Evolutionary conservation across 2,329 filamentous ascomycete genomes (phyloP), one percentile per base, ranked within the genome.

Genomic region (Diaporthe velutina): DNA sequence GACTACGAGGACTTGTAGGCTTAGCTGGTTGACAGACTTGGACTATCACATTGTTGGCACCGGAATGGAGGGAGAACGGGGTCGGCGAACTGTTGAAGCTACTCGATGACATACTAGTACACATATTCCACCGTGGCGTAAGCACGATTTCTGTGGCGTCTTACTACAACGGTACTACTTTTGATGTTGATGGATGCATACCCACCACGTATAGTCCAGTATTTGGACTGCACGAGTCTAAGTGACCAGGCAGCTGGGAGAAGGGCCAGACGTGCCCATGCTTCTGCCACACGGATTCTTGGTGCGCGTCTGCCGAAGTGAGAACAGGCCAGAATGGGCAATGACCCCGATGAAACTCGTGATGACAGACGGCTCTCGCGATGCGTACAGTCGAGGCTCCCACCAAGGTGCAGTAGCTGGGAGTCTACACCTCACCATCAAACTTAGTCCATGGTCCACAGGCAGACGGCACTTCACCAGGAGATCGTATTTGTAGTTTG

Each of bases 1-100:
- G 90, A 90, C 57, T 72, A 54, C 15, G 70, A 64, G 19, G 70
- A 64, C 25, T 42, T 42, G 45, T 54, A 60, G n/a, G 30, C 40
- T 12, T 33, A 38, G 28, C 12, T 38, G 40, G 17, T 33, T 61
- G 33, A 64, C 38, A 30, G 4, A 5, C 5, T 52, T 25, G 45
- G 33, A 52, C 30, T 67, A 52, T 67, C 12, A 8, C 30, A 52
- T 38, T 48, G 30, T 30, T 15, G 45, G 30, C 19, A 52, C n/a
- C 19, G 30, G 33, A 25, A 48, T 8, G 61, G 30, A 5, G 10
- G 60, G 30, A 48, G 12, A 13, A 17, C 22, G 12, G 30, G 45
- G 19, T 48, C 28, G 33, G 64, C 38, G 15, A n/a, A 25, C 38
- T 52, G 64, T 52, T 38, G 52, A 9, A 28, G 30, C 25, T 64